Conservation (phyloP, 2,329 filamentous ascomycete species). For the Trichoderma sp. region DNA sequence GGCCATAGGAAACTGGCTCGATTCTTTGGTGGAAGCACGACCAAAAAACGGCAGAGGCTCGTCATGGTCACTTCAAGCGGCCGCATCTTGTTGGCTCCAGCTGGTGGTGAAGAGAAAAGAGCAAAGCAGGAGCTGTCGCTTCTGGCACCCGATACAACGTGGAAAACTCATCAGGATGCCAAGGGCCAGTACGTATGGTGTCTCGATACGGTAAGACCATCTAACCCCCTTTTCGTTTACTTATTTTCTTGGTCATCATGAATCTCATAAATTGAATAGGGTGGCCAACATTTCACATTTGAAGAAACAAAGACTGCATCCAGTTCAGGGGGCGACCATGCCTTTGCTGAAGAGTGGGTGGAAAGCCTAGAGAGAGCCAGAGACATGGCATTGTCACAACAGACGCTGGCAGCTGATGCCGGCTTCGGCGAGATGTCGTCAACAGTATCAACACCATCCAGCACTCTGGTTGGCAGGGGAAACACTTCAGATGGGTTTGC, state of each 20-base stretch:
- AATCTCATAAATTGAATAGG: constrained; percentile 46
- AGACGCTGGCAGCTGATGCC: constrained; percentile 59
- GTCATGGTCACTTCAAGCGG: constrained; percentile 95
- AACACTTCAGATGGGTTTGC: constrained; percentile 51
- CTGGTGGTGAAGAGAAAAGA: constrained; percentile 93
- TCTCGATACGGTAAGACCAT: constrained; percentile 79
- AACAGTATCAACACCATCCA: constrained; percentile 71
- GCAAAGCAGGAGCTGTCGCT: constrained; percentile 90
- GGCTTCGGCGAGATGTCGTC: constrained; percentile 67
- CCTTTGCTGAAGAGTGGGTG: constrained; percentile 85
- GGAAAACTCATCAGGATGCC: constrained; percentile 76
- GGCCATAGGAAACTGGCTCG: constrained; percentile 84
- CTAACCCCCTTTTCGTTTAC: background rate
- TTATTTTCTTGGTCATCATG: background rate
- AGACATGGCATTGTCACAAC: constrained; percentile 77
- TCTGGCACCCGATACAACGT: constrained; percentile 69
- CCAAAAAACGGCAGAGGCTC: constrained; percentile 87
- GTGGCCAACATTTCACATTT: constrained; percentile 86
- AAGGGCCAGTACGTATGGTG: constrained; percentile 87
- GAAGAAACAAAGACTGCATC: constrained; percentile 77
- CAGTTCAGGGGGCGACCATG: constrained; percentile 59
- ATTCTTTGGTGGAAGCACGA: constrained; percentile 87
- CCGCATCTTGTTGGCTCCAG: constrained; percentile 82
- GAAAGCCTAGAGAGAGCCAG: constrained; percentile 82
- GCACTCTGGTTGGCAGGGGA: constrained; percentile 63